Percentiles rank a stretch among this genome's conserved stretches.
Conservation (phyloP, 805 yeast genomes). For the Kregervanrija delftensis region DNA sequence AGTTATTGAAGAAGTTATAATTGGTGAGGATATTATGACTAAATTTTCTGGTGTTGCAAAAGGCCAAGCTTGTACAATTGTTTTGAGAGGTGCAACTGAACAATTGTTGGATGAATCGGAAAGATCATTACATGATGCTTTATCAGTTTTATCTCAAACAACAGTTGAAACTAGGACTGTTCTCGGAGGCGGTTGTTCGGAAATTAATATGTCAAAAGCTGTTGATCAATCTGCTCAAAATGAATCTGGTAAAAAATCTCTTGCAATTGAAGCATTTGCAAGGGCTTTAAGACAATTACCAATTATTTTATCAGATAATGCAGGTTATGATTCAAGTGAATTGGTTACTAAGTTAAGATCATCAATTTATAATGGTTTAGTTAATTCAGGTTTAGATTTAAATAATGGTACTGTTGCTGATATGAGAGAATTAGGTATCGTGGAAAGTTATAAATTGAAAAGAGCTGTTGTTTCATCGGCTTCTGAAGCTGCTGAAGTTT, state of each 20-base stretch:
- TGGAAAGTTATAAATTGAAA: constrained; percentile 89
- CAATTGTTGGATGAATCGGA: constrained; percentile 98
- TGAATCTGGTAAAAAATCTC: constrained; percentile 85
- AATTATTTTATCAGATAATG: constrained; percentile 91
- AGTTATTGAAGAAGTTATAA: constrained; percentile 79
- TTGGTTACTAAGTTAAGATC: constrained; percentile 85
- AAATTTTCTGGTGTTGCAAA: constrained; percentile 94
- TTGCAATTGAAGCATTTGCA: constrained; percentile 93
- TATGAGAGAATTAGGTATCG: constrained; percentile 89
- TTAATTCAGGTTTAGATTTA: constrained; percentile 87
- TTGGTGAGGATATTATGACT: constrained; percentile 88
- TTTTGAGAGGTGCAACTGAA: constrained; percentile 95
- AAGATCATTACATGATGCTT: constrained; percentile 93
- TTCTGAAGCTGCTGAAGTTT: constrained; percentile 96
- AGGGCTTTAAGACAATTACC: constrained; percentile 93
- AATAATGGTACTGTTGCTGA: constrained; percentile 82
- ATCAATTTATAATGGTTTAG: constrained; percentile 84
- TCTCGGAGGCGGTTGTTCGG: constrained; percentile 90
- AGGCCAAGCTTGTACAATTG: constrained; percentile 94
- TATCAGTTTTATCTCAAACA: constrained; percentile 91
- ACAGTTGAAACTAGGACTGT: constrained; percentile 88
- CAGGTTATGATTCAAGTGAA: constrained; percentile 93
- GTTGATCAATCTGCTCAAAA: constrained; percentile 90
- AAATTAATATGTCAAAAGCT: constrained; percentile 92
- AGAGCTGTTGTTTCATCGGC: constrained; percentile 92